Percentiles rank a stretch among this genome's conserved stretches.
These are phyloP conservation scores for Yamagishiella unicocca DNA, from an alignment of 139 green algal genomes.

Conservation along the genomic window DNA sequence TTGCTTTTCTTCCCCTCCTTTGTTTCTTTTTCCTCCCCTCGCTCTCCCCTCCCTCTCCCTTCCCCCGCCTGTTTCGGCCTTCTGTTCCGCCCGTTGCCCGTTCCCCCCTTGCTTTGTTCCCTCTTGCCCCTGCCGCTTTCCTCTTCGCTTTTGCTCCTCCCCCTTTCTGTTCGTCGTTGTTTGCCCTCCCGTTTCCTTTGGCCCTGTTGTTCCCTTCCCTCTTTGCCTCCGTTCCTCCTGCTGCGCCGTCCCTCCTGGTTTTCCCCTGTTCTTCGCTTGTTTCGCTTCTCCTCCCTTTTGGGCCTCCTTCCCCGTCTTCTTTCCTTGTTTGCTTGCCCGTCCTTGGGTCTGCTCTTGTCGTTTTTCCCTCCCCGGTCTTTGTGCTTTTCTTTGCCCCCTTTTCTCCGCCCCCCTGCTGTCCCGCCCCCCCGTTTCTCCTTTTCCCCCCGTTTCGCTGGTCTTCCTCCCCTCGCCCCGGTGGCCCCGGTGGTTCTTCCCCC, in stretches of 20 bases:
- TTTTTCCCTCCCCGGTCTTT: conserved; percentile 12
- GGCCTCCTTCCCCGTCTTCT: not conserved
- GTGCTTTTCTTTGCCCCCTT: not conserved
- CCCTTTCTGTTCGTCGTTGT: not conserved
- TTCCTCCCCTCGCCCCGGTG: not conserved
- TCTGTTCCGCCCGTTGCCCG: not conserved
- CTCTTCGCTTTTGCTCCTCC: not conserved
- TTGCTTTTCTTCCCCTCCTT: not conserved
- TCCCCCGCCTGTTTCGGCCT: not conserved
- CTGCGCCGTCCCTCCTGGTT: too few species aligned
- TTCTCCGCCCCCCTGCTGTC: not conserved
- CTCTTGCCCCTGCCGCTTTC: conserved; percentile 18
- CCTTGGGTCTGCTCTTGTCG: not conserved
- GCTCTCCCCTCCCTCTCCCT: not conserved
- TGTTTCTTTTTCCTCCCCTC: not conserved
- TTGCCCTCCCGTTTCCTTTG: not conserved
- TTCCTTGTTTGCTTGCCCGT: not conserved
- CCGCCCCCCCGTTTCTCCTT: not conserved
- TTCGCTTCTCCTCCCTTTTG: not conserved
- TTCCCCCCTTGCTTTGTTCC: not conserved
- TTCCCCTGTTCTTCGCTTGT: not conserved
- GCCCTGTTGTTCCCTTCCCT: not conserved
- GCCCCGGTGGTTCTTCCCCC: not conserved
- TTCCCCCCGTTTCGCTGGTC: not conserved
- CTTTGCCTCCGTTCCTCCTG: not conserved